Percentiles rank a stretch among this genome's conserved stretches.
Conservation (phyloP, 1,139 yeast species). For the Pneumocystis carinii region DNA sequence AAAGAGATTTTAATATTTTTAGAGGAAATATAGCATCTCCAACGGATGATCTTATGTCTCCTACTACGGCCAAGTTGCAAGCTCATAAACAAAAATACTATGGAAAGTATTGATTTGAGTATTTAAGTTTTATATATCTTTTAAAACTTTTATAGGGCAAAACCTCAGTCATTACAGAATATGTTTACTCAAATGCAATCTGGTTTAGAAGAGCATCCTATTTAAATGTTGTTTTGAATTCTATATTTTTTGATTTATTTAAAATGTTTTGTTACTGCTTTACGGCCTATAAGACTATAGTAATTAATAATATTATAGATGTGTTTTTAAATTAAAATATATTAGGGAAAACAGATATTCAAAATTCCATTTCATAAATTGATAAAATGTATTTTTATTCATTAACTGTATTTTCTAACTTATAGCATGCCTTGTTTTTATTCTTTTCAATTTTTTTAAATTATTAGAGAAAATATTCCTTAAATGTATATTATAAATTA, state of each 20-base stretch:
- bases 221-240: background rate
- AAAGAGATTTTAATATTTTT: background rate
- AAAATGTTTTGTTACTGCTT: background rate
- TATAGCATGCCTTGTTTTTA: background rate
- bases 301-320: background rate
- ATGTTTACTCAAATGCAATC: background rate
- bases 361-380: background rate
- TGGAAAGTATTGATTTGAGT: slow-evolving; percentile 16
- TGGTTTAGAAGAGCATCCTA: background rate
- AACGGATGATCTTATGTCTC: slow-evolving; percentile 42
- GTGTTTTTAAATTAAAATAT: background rate
- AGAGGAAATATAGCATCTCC: slow-evolving; percentile 35
- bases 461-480: background rate
- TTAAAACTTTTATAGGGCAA: background rate
- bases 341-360: background rate
- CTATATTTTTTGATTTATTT: background rate
- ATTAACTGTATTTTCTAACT: background rate
- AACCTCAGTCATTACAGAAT: background rate
- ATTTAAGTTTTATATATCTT: background rate
- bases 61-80: slow-evolving; percentile 40
- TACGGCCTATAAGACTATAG: background rate
- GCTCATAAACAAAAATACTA: slow-evolving; percentile 34
- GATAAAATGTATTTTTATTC: background rate
- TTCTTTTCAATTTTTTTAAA: background rate
- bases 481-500: background rate